phyloP scores from a whole-genome alignment of 2,329 filamentous ascomycete species.

The Colletotrichum karsti region DNA sequence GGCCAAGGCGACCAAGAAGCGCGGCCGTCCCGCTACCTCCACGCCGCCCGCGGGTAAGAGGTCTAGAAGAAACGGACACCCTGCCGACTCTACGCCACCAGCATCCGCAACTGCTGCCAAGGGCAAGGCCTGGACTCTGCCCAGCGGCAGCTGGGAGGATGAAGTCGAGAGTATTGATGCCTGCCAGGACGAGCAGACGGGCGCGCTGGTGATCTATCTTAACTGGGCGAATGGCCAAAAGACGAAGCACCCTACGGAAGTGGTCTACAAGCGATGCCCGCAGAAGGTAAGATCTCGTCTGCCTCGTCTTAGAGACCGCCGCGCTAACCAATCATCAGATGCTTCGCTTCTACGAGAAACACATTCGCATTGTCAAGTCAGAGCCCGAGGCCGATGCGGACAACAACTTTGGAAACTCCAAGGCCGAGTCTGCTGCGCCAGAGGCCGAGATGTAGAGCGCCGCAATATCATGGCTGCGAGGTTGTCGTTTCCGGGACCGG shows the following conservation, averaged over 20 bases:
- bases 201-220: slow-evolving; percentile 72
- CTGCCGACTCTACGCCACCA: slow-evolving; percentile 57
- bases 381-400: slow-evolving; percentile 22
- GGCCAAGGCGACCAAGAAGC: slow-evolving; percentile 64
- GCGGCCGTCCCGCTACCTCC: slow-evolving; percentile 54
- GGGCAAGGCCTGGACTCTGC: slow-evolving; percentile 67
- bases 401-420: slow-evolving; percentile 14
- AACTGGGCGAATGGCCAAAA: slow-evolving; percentile 79
- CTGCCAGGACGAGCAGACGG: slow-evolving; percentile 70
- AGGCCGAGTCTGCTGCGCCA: background rate
- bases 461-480: background rate
- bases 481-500: background rate
- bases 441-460: background rate
- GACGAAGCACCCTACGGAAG: slow-evolving; percentile 74
- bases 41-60: slow-evolving; percentile 53
- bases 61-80: slow-evolving; percentile 58
- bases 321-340: slow-evolving; percentile 50
- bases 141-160: slow-evolving; percentile 80
- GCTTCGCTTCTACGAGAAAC: slow-evolving; percentile 67
- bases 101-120: slow-evolving; percentile 47
- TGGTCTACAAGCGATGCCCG: slow-evolving; percentile 79
- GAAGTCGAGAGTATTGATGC: slow-evolving; percentile 76
- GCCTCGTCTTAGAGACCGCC: background rate
- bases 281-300: slow-evolving; percentile 67
- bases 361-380: slow-evolving; percentile 62